phyloP scores from a whole-genome alignment of 768 basidiomycete species.

The Mycena venus region DNA sequence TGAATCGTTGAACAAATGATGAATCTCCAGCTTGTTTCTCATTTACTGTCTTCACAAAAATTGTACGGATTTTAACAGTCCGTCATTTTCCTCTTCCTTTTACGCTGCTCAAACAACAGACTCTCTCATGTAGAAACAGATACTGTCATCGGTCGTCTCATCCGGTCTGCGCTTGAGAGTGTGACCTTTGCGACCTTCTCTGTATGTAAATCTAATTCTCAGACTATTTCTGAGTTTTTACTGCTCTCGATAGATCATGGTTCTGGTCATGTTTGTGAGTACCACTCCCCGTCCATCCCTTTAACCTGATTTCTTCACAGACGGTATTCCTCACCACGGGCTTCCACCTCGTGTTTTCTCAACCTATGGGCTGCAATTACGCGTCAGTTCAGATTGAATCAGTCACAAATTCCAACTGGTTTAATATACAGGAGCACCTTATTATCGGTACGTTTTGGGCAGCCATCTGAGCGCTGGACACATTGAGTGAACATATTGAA shows the following conservation, averaged over 20 bases:
- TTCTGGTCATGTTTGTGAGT: not conserved
- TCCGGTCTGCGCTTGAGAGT: not conserved
- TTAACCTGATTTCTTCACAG: not conserved
- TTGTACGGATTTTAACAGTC: not conserved
- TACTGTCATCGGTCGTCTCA: not conserved
- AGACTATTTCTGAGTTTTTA: not conserved
- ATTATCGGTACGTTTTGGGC: not conserved
- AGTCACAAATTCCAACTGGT: not conserved
- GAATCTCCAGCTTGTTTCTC: not conserved
- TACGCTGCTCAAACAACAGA: not conserved
- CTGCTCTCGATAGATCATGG: not conserved
- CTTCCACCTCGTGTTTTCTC: not conserved
- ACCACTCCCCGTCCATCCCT: not conserved
- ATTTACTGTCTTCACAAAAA: not conserved
- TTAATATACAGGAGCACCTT: not conserved
- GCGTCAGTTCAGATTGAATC: not conserved
- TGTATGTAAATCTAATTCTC: not conserved
- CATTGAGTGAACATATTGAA: not conserved
- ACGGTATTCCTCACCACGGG: not conserved
- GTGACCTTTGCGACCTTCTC: not conserved
- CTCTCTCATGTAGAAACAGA: not conserved
- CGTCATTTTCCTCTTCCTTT: not conserved
- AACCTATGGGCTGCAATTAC: not conserved
- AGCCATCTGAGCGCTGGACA: not conserved
- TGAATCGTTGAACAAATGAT: not conserved